Conservation (phyloP, 106 monocot species). For the Hemerocallis citrina region DNA sequence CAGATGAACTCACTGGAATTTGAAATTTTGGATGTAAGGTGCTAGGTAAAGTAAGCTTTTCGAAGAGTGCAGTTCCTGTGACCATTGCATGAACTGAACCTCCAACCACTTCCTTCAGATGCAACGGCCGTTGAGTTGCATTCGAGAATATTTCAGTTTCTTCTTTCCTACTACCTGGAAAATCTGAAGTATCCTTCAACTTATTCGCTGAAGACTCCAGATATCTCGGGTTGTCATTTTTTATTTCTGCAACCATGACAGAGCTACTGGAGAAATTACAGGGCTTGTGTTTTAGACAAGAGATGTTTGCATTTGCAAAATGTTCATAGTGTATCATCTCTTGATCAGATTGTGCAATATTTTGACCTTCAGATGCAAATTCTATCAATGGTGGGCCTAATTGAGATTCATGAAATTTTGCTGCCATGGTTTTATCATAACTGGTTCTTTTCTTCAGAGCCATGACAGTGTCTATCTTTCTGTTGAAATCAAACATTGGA, state of each 20-base stretch:
- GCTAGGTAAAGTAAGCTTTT: slow-evolving; percentile 18
- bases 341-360: background rate
- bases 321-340: slow-evolving; percentile 1
- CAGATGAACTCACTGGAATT: slow-evolving; percentile 6
- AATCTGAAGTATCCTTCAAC: background rate
- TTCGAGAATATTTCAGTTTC: background rate
- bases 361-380: slow-evolving; percentile 19
- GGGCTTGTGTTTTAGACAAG: slow-evolving; percentile 2
- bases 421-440: background rate
- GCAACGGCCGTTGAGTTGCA: background rate
- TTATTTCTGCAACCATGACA: slow-evolving; percentile 5
- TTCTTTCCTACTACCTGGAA: background rate
- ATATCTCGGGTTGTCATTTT: slow-evolving; percentile 1
- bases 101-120: background rate
- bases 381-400: slow-evolving; percentile 11
- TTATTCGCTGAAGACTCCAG: background rate
- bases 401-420: slow-evolving; percentile 10
- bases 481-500: slow-evolving; percentile 34
- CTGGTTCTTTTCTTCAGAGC: slow-evolving; percentile 13
- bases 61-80: slow-evolving; percentile 1
- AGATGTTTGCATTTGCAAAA: background rate
- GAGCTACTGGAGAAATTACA: background rate
- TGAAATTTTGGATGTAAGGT: background rate
- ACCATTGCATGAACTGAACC: background rate
- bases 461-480: slow-evolving; percentile 21